Evolutionary conservation across 352 stramenopile species (phyloP), one percentile per base, ranked within the genome.

Genomic region (Aphanomyces euteiches): DNA sequence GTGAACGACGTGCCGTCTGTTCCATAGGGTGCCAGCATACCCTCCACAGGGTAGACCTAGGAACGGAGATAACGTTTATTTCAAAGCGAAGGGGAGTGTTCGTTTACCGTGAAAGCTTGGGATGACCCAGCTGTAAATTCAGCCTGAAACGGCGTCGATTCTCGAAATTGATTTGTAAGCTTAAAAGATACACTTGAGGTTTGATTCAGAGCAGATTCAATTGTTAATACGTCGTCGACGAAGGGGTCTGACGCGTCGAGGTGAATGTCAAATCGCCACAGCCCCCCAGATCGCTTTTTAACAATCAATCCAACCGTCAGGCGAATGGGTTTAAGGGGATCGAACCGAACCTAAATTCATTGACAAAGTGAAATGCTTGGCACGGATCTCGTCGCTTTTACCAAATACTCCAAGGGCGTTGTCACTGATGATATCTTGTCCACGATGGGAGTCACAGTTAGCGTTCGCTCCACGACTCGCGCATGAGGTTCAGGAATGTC

Each of bases 61-160:
- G 28, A 54, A 3, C n/a, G 5, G 34, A 0, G 21, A 17, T 12
- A 37, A 28, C 19, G 15, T 19, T 58, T 37, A 58, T 12, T 58
- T 28, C 28, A 28, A 28, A 28, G 28, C 28, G 15, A 19, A 36
- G 19, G 10, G 17, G 21, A 13, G 50, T 12, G 50, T 61, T 40
- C 39, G 36, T 21, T 37, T 36, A 70, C 88, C 0, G 84, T 95
- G 74, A 98, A 96, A 10, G 92, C 88, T 38, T 85, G 87, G 0
- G 92, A 93, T 0, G 87, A 96, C 0, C 90, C 84, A 0, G 85
- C 77, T 0, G 89, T 95, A 70, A 97, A 96, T 67, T 93, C 90
- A 5, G 92, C 92, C 8, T 83, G 59, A 73, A 98, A 98, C 5
- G 75, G 67, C 8, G 88, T 79, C 0, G 76, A 39, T 19, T 89